Conservation (phyloP, 2,329 filamentous ascomycete species). For the Eutypella sp. region DNA sequence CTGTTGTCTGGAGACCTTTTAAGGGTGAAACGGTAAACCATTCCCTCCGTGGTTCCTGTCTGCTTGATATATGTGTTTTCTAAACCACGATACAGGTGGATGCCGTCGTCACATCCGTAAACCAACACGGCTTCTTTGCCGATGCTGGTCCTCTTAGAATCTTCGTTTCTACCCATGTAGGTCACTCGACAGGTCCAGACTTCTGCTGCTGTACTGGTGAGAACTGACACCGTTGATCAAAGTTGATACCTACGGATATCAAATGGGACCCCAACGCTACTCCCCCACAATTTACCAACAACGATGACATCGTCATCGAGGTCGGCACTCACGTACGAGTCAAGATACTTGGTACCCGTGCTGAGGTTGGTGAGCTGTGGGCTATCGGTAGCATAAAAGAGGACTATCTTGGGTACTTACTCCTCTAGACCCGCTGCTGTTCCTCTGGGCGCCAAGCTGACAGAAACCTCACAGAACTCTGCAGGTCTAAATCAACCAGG, state of each 20-base stretch:
- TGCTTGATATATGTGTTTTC: constrained; percentile 9
- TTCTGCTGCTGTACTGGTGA: too few species aligned
- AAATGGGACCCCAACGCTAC: constrained; percentile 95
- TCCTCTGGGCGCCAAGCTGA: background rate
- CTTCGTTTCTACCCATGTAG: constrained; percentile 78
- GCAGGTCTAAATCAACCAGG: constrained; percentile 16
- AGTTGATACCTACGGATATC: constrained; percentile 89
- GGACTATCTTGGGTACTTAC: constrained; percentile 61
- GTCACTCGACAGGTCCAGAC: too few species aligned
- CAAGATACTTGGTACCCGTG: constrained; percentile 89
- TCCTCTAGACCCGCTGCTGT: constrained; percentile 3
- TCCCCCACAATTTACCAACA: constrained; percentile 94
- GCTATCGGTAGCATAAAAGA: constrained; percentile 97
- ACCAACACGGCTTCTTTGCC: constrained; percentile 86
- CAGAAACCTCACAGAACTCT: constrained; percentile 15
- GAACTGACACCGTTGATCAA: constrained; percentile 23
- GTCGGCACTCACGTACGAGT: constrained; percentile 88
- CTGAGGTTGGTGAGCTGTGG: constrained; percentile 91
- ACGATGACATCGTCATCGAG: constrained; percentile 89
- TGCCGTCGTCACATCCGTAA: constrained; percentile 86
- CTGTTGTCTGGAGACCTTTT: constrained; percentile 96
- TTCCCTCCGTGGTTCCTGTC: constrained; percentile 7
- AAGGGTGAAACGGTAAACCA: constrained; percentile 88
- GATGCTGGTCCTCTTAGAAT: constrained; percentile 73
- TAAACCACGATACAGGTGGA: constrained; percentile 62